These are phyloP conservation scores for Solanum chaucha DNA, from an alignment of 257 asterid species.

Conservation along the genomic window DNA sequence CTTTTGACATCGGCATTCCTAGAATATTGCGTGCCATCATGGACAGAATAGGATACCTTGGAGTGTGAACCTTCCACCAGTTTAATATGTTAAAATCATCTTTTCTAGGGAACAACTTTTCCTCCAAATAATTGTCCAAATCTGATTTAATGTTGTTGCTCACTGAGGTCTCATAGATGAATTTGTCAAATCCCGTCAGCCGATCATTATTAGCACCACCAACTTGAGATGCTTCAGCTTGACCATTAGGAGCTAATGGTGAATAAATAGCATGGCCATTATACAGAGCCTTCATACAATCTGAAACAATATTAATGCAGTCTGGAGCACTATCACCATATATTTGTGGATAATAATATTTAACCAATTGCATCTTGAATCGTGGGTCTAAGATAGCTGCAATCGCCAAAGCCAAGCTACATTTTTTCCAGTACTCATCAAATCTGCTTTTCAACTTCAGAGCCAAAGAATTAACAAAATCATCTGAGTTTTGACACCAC, in stretches of 20 bases:
- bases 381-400: constrained; percentile 90
- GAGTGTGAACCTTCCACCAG: constrained; percentile 97
- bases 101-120: constrained; percentile 70
- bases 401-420: constrained; percentile 96
- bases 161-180: constrained; percentile 50
- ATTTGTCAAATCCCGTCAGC: constrained; percentile 70
- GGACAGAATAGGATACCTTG: constrained; percentile 78
- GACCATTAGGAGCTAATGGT: constrained; percentile 56
- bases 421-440: constrained; percentile 93
- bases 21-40: constrained; percentile 84
- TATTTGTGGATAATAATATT: constrained; percentile 77
- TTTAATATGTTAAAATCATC: constrained; percentile 61
- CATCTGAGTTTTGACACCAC: constrained; percentile 92
- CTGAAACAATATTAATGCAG: constrained; percentile 66
- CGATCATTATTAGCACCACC: constrained; percentile 42
- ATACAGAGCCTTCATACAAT: constrained; percentile 82
- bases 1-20: constrained; percentile 87
- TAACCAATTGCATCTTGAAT: constrained; percentile 81
- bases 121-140: constrained; percentile 87
- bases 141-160: constrained; percentile 58
- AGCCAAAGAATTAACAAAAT: constrained; percentile 71
- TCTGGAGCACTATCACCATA: constrained; percentile 55
- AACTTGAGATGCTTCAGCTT: constrained; percentile 32
- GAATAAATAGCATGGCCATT: constrained; percentile 61
- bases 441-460: constrained; percentile 67